These are phyloP conservation scores for Didymella pinodella DNA, from an alignment of 2,329 filamentous ascomycete species.

Conservation along the genomic window DNA sequence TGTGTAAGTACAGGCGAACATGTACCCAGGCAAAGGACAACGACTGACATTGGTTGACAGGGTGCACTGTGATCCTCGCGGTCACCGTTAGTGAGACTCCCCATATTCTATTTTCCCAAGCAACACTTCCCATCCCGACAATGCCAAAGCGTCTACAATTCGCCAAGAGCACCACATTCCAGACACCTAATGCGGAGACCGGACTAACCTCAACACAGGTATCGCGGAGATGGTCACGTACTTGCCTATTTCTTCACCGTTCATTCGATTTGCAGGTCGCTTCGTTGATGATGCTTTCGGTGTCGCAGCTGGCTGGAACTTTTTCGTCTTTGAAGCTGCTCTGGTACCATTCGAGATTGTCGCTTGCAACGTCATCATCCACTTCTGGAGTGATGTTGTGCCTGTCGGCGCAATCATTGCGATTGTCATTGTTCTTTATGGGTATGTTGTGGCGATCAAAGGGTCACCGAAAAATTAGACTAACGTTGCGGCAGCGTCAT, in stretches of 20 bases:
- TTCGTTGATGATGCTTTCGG: slow-evolving; percentile 80
- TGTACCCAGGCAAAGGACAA: neutral
- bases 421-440: slow-evolving; percentile 65
- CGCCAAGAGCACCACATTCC: slow-evolving; percentile 27
- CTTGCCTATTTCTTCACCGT: slow-evolving; percentile 77
- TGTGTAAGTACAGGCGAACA: slow-evolving; percentile 46
- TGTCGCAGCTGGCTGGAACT: slow-evolving; percentile 77
- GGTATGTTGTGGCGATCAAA: slow-evolving; percentile 53
- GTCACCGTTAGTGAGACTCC: slow-evolving; percentile 51
- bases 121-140: slow-evolving; percentile 36
- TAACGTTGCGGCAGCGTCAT: slow-evolving; percentile 54
- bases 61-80: slow-evolving; percentile 53
- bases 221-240: slow-evolving; percentile 82
- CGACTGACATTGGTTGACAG: slow-evolving; percentile 29
- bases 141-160: slow-evolving; percentile 23
- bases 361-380: slow-evolving; percentile 52
- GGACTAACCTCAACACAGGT: slow-evolving; percentile 43
- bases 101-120: slow-evolving; percentile 23
- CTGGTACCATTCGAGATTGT: slow-evolving; percentile 74
- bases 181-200: slow-evolving; percentile 16
- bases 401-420: slow-evolving; percentile 69
- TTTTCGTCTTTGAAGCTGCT: slow-evolving; percentile 73
- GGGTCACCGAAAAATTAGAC: neutral
- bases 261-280: slow-evolving; percentile 78
- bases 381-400: slow-evolving; percentile 62